Evolutionary conservation across 2,329 filamentous ascomycete species (phyloP), one percentile per base, ranked within the genome.

Genomic region (Aspergillus fructus): DNA sequence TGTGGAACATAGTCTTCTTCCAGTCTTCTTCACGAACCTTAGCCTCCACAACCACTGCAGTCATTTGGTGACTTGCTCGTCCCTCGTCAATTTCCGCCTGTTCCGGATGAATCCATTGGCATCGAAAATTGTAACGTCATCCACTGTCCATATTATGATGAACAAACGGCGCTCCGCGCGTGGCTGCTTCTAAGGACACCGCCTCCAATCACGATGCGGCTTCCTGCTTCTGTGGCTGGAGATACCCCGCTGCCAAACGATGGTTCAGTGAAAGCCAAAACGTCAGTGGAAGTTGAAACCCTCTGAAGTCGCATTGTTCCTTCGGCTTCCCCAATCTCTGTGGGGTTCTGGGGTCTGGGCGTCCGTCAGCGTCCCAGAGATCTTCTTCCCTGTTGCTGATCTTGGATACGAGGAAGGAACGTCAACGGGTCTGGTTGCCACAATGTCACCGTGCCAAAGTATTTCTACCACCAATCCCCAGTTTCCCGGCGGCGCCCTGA

Each of bases 321-420:
- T 23, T 33, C 24, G 37, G 34, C 11, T 21, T 49, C 46, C 23
- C 47, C 39, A 55, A 23, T 15, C 33, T 43, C 49, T 50, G 50
- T 39, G 45, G 55, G 45, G 53, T 9, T n/a, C 12, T 30, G 45
- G 34, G 24, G 43, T 40, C 49, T 58, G 49, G 55, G 55, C 55
- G 40, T 39, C 40, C 46, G 49, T 53, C 55, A 58, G 50, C 9
- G 49, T 27, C 9, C 45, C 43, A 56, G 62, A n/a, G 57, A 67
- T 62, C 56, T 45, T 37, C 59, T 15, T 13, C 21, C 40, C 5
- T 6, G 8, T 49, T 61, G 21, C 58, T 49, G 17, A 45, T 58
- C 42, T 54, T 39, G 59, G 56, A 59, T 49, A 62, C 50, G 50
- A 57, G 27, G 45, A 49, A 49, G 56, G 54, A 55, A 30, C 27